Evolutionary conservation across 2,329 filamentous ascomycete genomes (phyloP).

Genomic region (Aureobasidium subglaciale): DNA sequence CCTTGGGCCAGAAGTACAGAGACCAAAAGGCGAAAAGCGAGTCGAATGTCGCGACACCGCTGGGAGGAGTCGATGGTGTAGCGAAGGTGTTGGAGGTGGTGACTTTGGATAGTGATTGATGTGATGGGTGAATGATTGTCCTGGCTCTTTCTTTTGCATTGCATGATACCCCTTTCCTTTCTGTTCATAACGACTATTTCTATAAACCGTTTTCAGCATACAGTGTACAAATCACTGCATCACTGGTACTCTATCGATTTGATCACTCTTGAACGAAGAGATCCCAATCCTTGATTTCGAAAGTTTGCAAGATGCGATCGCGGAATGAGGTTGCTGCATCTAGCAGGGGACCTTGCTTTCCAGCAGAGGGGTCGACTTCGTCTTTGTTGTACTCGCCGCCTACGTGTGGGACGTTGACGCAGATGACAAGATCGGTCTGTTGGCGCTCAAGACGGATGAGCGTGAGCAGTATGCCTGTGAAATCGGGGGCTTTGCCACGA

Average conservation of each 20-base stretch:
- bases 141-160: conserved; percentile 7
- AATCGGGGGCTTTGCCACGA: conserved; percentile 36
- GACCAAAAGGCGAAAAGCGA: conserved; percentile 34
- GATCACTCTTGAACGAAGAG: conserved; percentile 53
- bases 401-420: conserved; percentile 82
- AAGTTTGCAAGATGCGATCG: conserved; percentile 63
- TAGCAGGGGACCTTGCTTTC: conserved; percentile 60
- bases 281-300: conserved; percentile 74
- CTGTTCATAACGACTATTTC: not conserved
- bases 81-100: conserved; percentile 19
- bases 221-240: not conserved
- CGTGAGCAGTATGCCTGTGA: conserved; percentile 67
- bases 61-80: conserved; percentile 18
- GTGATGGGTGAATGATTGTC: not conserved
- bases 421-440: conserved; percentile 73
- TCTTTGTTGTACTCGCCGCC: conserved; percentile 65
- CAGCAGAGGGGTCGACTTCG: conserved; percentile 60
- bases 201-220: not conserved
- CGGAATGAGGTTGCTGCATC: conserved; percentile 56
- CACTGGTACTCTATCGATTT: not conserved
- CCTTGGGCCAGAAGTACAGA: conserved; percentile 57
- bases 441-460: conserved; percentile 69
- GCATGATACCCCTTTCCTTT: not conserved
- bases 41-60: not conserved
- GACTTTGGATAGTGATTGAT: conserved; percentile 19